Percentiles rank a stretch among this genome's conserved stretches.
Evolutionary conservation across 345 rosid species (phyloP).

Genomic region (Bruguiera parviflora): DNA sequence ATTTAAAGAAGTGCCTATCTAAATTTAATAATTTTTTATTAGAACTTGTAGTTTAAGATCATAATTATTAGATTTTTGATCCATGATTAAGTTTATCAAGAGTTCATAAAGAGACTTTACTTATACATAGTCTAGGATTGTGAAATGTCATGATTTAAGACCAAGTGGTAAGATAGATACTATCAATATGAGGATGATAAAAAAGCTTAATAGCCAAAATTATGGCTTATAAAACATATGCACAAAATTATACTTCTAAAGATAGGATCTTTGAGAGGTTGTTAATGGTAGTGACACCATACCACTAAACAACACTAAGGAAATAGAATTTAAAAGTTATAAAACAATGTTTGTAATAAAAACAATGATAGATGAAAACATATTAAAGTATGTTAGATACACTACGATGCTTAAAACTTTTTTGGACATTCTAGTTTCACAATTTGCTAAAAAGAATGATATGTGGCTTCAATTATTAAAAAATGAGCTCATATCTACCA

Average conservation of each 20-base stretch:
- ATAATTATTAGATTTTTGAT: too few species aligned
- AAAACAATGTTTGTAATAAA: background rate
- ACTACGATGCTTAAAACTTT: background rate
- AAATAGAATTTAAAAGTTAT: background rate
- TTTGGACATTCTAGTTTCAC: background rate
- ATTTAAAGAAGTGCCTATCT: too few species aligned
- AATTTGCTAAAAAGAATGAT: background rate
- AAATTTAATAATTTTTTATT: too few species aligned
- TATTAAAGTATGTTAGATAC: background rate
- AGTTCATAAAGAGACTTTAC: too few species aligned
- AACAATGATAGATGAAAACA: background rate
- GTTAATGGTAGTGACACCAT: background rate
- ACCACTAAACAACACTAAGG: background rate
- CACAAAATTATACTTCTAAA: background rate
- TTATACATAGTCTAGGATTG: too few species aligned
- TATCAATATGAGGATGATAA: too few species aligned
- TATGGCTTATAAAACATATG: too few species aligned
- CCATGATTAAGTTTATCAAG: too few species aligned
- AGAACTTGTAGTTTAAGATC: too few species aligned
- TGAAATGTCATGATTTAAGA: too few species aligned
- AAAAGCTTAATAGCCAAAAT: too few species aligned
- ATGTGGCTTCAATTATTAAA: background rate
- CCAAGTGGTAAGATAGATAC: too few species aligned
- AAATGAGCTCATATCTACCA: background rate
- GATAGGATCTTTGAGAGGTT: background rate